Conservation (phyloP, 306 rosid species). For the Gastrolobium bilobum region DNA sequence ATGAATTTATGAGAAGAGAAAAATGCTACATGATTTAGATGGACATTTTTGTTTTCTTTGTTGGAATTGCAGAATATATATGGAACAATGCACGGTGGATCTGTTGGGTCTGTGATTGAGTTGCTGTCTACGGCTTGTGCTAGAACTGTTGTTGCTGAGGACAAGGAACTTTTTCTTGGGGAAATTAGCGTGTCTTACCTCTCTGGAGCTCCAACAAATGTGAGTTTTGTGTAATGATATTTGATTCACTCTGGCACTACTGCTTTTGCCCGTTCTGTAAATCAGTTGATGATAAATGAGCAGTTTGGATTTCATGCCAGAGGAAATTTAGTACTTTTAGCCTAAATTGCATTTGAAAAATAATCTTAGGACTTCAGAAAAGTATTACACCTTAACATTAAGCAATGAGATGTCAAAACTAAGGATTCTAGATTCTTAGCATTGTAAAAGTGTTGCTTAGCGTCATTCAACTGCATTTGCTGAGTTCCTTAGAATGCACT, state of each 20-base stretch:
- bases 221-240: constrained; percentile 42
- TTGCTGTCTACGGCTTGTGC: constrained; percentile 50
- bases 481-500: background rate
- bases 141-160: constrained; percentile 53
- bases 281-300: constrained; percentile 15
- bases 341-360: constrained; percentile 26
- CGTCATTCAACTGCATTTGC: constrained; percentile 23
- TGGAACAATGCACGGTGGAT: constrained; percentile 52
- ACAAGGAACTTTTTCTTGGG: constrained; percentile 56
- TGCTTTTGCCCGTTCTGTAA: background rate
- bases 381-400: constrained; percentile 19
- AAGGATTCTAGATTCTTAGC: background rate
- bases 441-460: background rate
- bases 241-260: constrained; percentile 11
- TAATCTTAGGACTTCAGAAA: constrained; percentile 3
- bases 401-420: background rate
- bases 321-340: constrained; percentile 12
- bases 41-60: constrained; percentile 1
- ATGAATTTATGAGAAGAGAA: background rate
- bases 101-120: constrained; percentile 46
- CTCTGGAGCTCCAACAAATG: constrained; percentile 49
- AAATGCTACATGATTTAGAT: background rate
- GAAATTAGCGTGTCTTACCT: constrained; percentile 54
- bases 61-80: constrained; percentile 47
- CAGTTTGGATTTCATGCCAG: background rate